phyloP scores from a whole-genome alignment of 768 basidiomycete species.

The Paxillus involutus region DNA sequence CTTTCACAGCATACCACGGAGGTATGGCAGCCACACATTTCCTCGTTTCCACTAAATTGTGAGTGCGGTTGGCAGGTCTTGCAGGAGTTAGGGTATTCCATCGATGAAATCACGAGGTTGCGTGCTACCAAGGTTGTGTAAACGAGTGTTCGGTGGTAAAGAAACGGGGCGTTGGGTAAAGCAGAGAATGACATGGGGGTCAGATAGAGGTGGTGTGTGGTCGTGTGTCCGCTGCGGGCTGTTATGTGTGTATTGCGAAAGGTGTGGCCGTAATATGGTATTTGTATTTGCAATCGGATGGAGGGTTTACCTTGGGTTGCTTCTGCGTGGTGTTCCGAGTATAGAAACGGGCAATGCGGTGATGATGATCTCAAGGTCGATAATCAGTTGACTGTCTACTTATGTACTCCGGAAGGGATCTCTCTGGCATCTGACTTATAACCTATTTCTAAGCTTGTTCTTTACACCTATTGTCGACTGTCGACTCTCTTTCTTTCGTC shows the following conservation, averaged over 20 bases:
- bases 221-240: constrained; percentile 32
- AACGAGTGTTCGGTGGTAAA: constrained; percentile 14
- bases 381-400: constrained; percentile 31
- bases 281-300: constrained; percentile 22
- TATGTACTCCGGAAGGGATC: constrained; percentile 30
- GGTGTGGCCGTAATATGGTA: constrained; percentile 13
- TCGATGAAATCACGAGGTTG: constrained; percentile 41
- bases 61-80: constrained; percentile 32
- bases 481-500: constrained; percentile 3
- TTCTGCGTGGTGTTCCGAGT: constrained; percentile 7
- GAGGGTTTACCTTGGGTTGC: constrained; percentile 21
- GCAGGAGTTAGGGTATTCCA: constrained; percentile 42
- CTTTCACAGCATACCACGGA: constrained; percentile 82
- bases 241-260: constrained; percentile 2
- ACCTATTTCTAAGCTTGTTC: constrained; percentile 21
- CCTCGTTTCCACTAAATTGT: not conserved
- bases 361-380: constrained; percentile 26
- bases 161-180: constrained; percentile 19
- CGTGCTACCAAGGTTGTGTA: constrained; percentile 43
- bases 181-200: constrained; percentile 1
- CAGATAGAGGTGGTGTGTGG: constrained; percentile 4
- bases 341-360: constrained; percentile 25
- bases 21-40: constrained; percentile 37
- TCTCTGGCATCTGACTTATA: constrained; percentile 24
- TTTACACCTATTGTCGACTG: constrained; percentile 10